Conservation (phyloP, 2,329 filamentous ascomycete species). For the Epichloe baconii region DNA sequence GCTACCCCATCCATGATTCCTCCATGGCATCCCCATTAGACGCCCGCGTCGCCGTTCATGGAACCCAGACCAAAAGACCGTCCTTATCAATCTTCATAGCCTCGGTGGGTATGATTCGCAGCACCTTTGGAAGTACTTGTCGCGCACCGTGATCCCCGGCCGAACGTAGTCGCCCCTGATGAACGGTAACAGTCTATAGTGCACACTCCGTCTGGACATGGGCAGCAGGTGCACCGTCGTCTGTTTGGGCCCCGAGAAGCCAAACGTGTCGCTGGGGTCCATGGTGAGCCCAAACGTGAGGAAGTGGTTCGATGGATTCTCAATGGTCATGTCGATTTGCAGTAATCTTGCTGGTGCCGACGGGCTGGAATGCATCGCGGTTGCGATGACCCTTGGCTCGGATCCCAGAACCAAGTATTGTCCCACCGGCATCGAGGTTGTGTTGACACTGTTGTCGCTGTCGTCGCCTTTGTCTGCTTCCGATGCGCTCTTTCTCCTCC, state of each 20-base stretch:
- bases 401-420: slow-evolving; percentile 67
- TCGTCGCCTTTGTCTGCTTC: slow-evolving; percentile 9
- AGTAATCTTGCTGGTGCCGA: slow-evolving; percentile 23
- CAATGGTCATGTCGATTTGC: slow-evolving; percentile 51
- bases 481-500: slow-evolving; percentile 45
- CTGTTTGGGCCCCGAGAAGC: slow-evolving; percentile 80
- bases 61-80: slow-evolving; percentile 50
- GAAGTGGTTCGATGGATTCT: slow-evolving; percentile 91
- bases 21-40: not conserved
- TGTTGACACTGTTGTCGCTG: slow-evolving; percentile 31
- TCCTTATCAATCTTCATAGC: slow-evolving; percentile 55
- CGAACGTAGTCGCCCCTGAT: slow-evolving; percentile 53
- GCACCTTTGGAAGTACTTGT: slow-evolving; percentile 88
- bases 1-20: no score
- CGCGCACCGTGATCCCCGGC: slow-evolving; percentile 64
- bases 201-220: slow-evolving; percentile 59
- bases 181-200: slow-evolving; percentile 62
- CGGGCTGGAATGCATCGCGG: slow-evolving; percentile 30
- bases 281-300: slow-evolving; percentile 84
- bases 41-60: slow-evolving; percentile 16
- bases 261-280: slow-evolving; percentile 87
- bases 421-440: slow-evolving; percentile 61
- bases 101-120: slow-evolving; percentile 69
- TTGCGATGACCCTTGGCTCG: slow-evolving; percentile 73
- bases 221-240: slow-evolving; percentile 71